phyloP scores from a whole-genome alignment of 495 filamentous ascomycete species.

The Aspergillus haitiensis region DNA sequence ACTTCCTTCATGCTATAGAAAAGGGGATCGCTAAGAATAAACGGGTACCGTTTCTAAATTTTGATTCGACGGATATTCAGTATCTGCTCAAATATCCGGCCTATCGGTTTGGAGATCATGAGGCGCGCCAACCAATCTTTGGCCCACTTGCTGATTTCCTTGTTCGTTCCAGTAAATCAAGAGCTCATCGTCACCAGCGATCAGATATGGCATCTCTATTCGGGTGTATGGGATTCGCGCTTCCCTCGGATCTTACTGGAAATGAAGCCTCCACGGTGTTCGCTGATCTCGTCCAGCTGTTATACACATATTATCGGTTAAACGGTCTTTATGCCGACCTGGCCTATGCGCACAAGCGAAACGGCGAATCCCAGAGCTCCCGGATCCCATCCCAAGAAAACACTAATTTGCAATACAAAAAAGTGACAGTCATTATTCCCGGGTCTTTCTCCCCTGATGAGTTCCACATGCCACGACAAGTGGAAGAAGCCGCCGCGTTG shows the following conservation, averaged over 20 bases:
- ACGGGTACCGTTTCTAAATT: neutral
- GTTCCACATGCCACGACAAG: neutral
- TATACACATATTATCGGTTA: too few relatives aligned
- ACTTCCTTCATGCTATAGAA: neutral
- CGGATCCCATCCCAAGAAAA: neutral
- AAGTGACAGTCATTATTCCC: neutral
- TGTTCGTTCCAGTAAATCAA: neutral
- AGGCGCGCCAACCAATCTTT: neutral
- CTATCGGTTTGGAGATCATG: neutral
- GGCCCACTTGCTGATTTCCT: constrained; percentile 1
- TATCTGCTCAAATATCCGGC: neutral
- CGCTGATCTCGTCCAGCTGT: too few relatives aligned
- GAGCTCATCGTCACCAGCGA: neutral
- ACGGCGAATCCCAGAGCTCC: too few relatives aligned
- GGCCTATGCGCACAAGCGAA: neutral
- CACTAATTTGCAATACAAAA: neutral
- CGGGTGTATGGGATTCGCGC: neutral
- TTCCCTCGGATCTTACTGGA: too few relatives aligned
- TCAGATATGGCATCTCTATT: neutral
- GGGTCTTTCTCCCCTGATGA: neutral
- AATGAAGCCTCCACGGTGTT: too few relatives aligned
- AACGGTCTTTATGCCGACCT: neutral
- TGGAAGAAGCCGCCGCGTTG: neutral
- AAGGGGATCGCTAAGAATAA: neutral
- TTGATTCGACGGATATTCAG: neutral